Percentiles rank a stretch among this genome's conserved stretches.
Conservation (phyloP, 192 early-diverging fungal species). For the Phycomyces nitens region DNA sequence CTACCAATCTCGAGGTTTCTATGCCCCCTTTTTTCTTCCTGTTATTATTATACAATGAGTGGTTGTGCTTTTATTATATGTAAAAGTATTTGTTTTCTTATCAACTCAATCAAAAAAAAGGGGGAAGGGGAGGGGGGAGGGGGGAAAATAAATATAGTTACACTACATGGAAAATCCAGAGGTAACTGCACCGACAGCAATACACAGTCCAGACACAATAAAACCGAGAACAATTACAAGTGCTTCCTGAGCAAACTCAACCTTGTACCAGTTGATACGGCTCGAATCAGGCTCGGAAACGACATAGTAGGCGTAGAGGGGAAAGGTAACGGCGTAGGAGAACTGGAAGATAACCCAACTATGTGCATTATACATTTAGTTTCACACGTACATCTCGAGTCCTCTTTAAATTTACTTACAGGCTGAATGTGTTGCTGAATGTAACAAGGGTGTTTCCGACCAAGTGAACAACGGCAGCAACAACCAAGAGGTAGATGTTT, state of each 20-base stretch:
- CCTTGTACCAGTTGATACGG: slow-evolving; percentile 5
- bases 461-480: slow-evolving; percentile 22
- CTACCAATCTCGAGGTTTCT: no score
- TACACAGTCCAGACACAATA: background rate
- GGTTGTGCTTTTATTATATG: no score
- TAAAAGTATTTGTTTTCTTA: no score
- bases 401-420: no score
- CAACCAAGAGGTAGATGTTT: slow-evolving; percentile 7
- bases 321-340: slow-evolving; percentile 21
- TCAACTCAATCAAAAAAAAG: no score
- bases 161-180: no score
- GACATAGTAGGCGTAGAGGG: slow-evolving; percentile 16
- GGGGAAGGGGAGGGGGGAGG: no score
- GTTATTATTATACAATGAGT: no score
- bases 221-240: background rate
- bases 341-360: slow-evolving; percentile 31
- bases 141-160: no score
- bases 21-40: no score
- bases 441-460: slow-evolving; percentile 18
- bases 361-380: background rate
- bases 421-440: slow-evolving; percentile 5
- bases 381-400: no score
- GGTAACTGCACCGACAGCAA: background rate
- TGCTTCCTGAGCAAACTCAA: background rate
- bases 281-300: slow-evolving; percentile 8